Conservation (phyloP, 2,329 filamentous ascomycete species). For the Alternaria arborescens region DNA sequence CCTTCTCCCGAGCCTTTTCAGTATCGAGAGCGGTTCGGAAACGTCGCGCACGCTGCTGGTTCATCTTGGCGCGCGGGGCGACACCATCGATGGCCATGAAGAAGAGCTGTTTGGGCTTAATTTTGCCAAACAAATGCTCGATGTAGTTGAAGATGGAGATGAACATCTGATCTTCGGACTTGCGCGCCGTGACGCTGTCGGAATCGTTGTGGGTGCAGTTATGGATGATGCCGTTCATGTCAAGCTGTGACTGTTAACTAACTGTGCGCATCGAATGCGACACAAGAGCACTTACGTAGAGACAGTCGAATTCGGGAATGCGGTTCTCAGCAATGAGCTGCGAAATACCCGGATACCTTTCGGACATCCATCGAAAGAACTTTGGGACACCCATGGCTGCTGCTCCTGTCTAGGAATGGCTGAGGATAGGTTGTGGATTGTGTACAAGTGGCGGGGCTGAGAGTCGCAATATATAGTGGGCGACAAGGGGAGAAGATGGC, state of each 20-base stretch:
- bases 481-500: constrained; percentile 4
- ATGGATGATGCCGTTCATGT: constrained; percentile 99
- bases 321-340: constrained; percentile 98
- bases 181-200: constrained; percentile 87
- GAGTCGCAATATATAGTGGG: constrained; percentile 10
- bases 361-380: constrained; percentile 99
- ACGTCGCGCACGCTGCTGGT: constrained; percentile 93
- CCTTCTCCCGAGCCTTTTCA: constrained; percentile 90
- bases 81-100: constrained; percentile 99
- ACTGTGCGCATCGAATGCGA: constrained; percentile 12
- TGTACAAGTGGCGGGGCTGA: neutral
- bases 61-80: constrained; percentile 98
- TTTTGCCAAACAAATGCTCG: constrained; percentile 97
- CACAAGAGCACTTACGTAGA: constrained; percentile 71
- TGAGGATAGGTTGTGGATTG: constrained; percentile 18
- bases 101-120: constrained; percentile 97
- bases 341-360: constrained; percentile 97
- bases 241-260: constrained; percentile 63
- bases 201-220: constrained; percentile 99
- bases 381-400: constrained; percentile 77
- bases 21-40: constrained; percentile 94
- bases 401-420: constrained; percentile 29
- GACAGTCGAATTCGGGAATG: constrained; percentile 97
- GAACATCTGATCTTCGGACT: constrained; percentile 99
- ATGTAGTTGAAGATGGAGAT: constrained; percentile 99